phyloP scores from a whole-genome alignment of 176 grass and related monocot genomes.

The Areca catechu region DNA sequence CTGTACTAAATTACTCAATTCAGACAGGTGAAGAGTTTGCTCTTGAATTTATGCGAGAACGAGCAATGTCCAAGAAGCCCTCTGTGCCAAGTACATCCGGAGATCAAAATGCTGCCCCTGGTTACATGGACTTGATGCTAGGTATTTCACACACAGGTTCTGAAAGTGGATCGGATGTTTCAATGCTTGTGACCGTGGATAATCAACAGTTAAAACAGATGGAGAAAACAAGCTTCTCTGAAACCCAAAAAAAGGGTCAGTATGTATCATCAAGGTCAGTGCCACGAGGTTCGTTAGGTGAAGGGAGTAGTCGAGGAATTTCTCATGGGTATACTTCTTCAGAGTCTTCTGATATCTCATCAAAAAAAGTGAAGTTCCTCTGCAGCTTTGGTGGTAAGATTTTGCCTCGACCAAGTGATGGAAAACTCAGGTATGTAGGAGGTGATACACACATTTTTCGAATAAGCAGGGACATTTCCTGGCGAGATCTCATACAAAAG shows the following conservation, averaged over 20 bases:
- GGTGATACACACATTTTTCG: conserved; percentile 91
- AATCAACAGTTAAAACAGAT: conserved; percentile 21
- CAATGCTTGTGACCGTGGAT: conserved; percentile 32
- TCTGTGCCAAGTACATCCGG: conserved; percentile 29
- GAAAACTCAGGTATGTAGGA: conserved; percentile 91
- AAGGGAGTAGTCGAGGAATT: conserved; percentile 38
- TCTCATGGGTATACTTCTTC: conserved; percentile 59
- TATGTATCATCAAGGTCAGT: conserved; percentile 48
- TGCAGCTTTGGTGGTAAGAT: conserved; percentile 97
- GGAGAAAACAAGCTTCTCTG: conserved; percentile 38
- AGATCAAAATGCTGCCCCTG: conserved; percentile 30
- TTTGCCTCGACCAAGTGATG: conserved; percentile 81
- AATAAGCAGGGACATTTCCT: conserved; percentile 61
- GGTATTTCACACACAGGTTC: conserved; percentile 22
- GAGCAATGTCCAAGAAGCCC: conserved; percentile 58
- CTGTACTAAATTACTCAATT: conserved; percentile 94
- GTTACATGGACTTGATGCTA: conserved; percentile 45
- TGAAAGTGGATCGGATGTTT: conserved; percentile 41
- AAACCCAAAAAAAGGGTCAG: conserved; percentile 42
- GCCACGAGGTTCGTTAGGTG: conserved; percentile 33
- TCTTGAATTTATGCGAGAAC: conserved; percentile 88
- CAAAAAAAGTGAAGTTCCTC: conserved; percentile 67
- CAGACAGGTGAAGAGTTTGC: conserved; percentile 92
- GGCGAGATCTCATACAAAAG: conserved; percentile 76
- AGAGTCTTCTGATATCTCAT: conserved; percentile 34